Evolutionary conservation across 768 basidiomycete genomes (phyloP), one percentile per base, ranked within the genome.

Genomic region (Kwoniella mangroviensis): DNA sequence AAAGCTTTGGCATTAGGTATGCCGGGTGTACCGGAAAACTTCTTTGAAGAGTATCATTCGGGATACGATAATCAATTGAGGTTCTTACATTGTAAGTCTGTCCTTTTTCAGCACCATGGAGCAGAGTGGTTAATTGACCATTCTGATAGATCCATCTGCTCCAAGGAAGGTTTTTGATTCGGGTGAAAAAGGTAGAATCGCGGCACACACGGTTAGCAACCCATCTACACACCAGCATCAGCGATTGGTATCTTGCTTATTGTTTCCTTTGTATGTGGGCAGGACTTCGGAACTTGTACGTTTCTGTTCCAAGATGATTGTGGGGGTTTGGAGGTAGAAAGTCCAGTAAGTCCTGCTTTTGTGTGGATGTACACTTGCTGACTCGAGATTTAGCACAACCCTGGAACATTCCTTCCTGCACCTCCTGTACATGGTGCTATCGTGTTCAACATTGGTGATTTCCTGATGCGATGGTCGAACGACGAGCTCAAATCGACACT

Each of bases 291-390:
- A 3, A 87, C 85, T 0, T 83, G 89, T 19, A 90, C 89, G 63
- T 79, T 89, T 7, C 80, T 90, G 3, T 84, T 89, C 60, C 89
- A 90, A 79, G 89, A 90, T 73, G 84, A 86, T 4, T 84, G 86
- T 2, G 89, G 89, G 6, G 90, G 90, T 0, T 83, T 90, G 3
- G 88, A 90, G 74, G 86, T 90, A 4, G 88, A 89, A 75, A 86
- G 87, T 74, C 88, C 88, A 0, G 81, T 84, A 51, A 74, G 80
- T 58, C 10, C 42, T n/a, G 55, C 4, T 5, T 6, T 7, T 53
- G 52, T 12, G 21, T 59, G 19, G 24, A 15, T 59, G 17, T 15
- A 6, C 41, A 34, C 10, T 41, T 9, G 34, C 13, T 3, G 3
- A 59, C 6, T 3, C 19, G 15, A 28, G 2, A 12, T 19, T 12